Percentiles rank a stretch among this genome's conserved stretches.
Evolutionary conservation across 441 rosid species (phyloP).

Genomic region (Syzygium malaccense): DNA sequence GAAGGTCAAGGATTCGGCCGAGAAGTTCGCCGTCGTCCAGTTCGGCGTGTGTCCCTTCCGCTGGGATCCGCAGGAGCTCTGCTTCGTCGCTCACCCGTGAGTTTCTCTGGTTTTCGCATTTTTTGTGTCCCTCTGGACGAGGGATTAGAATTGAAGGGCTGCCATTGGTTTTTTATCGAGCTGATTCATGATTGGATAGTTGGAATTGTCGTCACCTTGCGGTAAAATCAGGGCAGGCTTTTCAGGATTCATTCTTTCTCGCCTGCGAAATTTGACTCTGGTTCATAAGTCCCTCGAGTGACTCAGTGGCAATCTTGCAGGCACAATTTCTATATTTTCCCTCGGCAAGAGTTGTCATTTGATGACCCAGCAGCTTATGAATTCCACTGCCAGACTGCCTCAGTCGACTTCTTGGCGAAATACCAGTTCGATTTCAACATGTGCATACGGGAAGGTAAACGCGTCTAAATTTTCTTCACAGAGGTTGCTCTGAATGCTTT

Average conservation of each 20-base stretch:
- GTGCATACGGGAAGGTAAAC: constrained; percentile 65
- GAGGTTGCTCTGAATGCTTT: not conserved
- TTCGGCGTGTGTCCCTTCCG: constrained; percentile 94
- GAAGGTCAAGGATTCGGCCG: constrained; percentile 89
- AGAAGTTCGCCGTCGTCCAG: constrained; percentile 88
- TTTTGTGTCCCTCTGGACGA: not conserved
- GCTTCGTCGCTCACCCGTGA: constrained; percentile 74
- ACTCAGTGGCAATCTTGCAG: constrained; percentile 20
- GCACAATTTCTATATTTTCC: constrained; percentile 81
- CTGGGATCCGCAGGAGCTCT: constrained; percentile 62
- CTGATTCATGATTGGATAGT: not conserved
- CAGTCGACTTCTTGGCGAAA: constrained; percentile 76
- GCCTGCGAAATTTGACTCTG: not conserved
- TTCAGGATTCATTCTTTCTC: not conserved
- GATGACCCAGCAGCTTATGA: constrained; percentile 48
- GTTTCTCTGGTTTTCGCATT: not conserved
- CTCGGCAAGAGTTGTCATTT: constrained; percentile 47
- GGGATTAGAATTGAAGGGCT: not conserved
- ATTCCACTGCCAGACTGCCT: constrained; percentile 81
- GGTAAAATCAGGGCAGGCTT: not conserved
- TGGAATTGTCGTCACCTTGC: not conserved
- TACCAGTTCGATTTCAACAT: constrained; percentile 83
- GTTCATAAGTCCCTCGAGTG: not conserved
- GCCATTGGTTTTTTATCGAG: not conserved
- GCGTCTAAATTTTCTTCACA: not conserved